Evolutionary conservation across 805 yeast species (phyloP).

Genomic region (Yarrowia hollandica): DNA sequence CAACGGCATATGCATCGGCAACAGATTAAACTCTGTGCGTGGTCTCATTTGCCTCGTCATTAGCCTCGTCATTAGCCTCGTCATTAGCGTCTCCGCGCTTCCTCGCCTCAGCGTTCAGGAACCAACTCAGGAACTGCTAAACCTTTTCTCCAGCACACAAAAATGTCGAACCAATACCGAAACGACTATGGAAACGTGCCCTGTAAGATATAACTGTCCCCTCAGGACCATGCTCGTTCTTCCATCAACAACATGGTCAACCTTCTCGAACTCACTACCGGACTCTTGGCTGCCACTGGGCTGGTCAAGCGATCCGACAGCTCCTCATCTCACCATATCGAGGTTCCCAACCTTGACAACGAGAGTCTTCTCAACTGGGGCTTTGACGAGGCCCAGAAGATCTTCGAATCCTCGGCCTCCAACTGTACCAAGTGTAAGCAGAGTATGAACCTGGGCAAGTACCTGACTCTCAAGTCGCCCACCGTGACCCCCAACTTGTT

Average conservation of each 20-base stretch:
- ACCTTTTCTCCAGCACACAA: too few relatives aligned
- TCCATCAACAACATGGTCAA: neutral
- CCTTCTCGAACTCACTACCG: neutral
- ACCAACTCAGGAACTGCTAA: too few relatives aligned
- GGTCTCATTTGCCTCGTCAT: too few relatives aligned
- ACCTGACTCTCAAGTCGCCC: neutral
- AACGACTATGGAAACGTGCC: too few relatives aligned
- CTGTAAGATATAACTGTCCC: too few relatives aligned
- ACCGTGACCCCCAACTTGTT: neutral
- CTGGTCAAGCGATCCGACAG: neutral
- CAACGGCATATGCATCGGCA: neutral
- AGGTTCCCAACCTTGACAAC: neutral
- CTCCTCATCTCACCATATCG: neutral
- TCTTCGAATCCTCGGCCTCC: neutral
- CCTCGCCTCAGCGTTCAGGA: too few relatives aligned
- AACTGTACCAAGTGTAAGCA: constrained; percentile 5
- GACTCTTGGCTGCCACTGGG: neutral
- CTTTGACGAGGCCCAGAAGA: neutral
- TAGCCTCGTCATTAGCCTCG: too few relatives aligned
- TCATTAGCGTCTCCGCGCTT: too few relatives aligned
- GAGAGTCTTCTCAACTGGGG: neutral
- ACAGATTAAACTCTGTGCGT: too few relatives aligned
- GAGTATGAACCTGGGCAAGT: constrained; percentile 8
- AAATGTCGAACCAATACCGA: too few relatives aligned
- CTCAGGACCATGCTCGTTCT: too few relatives aligned